These are phyloP conservation scores for Cetradonia linearis DNA, from an alignment of 495 filamentous ascomycete species.

Conservation along the genomic window DNA sequence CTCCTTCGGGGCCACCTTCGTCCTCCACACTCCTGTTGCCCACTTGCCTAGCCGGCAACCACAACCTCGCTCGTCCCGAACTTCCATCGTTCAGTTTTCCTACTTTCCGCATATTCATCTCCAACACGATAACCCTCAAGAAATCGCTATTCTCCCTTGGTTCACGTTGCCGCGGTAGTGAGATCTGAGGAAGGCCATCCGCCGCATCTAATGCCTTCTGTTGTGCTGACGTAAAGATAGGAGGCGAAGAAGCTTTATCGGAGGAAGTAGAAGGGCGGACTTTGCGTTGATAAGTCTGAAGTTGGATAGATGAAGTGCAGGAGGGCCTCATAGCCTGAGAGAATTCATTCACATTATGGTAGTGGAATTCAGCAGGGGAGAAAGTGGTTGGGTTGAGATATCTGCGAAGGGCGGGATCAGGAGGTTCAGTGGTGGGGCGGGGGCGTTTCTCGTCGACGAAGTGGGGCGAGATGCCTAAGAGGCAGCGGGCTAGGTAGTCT, in stretches of 20 bases:
- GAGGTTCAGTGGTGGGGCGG: constrained; percentile 59
- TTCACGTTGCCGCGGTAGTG: constrained; percentile 63
- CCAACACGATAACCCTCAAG: constrained; percentile 84
- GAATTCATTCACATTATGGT: constrained; percentile 39
- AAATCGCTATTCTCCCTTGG: constrained; percentile 90
- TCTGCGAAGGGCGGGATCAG: constrained; percentile 76
- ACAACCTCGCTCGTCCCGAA: constrained; percentile 73
- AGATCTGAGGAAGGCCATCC: constrained; percentile 9
- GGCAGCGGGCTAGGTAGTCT: constrained; percentile 73
- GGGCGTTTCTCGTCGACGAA: constrained; percentile 86
- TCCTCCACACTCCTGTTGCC: constrained; percentile 14
- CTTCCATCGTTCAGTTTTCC: constrained; percentile 82
- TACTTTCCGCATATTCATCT: constrained; percentile 91
- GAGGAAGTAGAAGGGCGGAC: constrained; percentile 25
- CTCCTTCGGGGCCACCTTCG: not conserved
- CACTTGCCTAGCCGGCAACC: constrained; percentile 70
- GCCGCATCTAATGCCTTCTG: constrained; percentile 14
- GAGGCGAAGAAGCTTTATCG: constrained; percentile 24
- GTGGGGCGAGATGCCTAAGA: constrained; percentile 65
- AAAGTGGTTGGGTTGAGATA: constrained; percentile 80
- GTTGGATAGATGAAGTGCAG: constrained; percentile 71
- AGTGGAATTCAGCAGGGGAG: constrained; percentile 56
- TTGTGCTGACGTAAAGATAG: constrained; percentile 17
- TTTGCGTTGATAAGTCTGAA: constrained; percentile 63
- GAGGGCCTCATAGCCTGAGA: constrained; percentile 25